These are phyloP conservation scores for Lactifluus rugatus DNA, from an alignment of 768 basidiomycete genomes.

Conservation along the genomic window DNA sequence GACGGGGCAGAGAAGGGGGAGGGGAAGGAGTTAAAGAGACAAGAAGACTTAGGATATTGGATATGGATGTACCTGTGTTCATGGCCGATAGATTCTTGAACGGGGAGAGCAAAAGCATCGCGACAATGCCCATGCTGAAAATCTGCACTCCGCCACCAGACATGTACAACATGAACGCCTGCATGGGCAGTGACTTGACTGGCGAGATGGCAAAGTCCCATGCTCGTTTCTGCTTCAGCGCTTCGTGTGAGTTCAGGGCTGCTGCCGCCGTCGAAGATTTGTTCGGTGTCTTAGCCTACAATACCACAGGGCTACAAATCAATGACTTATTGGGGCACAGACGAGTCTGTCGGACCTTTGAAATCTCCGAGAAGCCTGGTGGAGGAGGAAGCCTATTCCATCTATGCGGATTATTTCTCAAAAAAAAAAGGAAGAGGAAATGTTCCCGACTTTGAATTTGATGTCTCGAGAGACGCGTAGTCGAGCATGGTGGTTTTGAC, in stretches of 20 bases:
- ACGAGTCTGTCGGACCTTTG: conserved; percentile 1
- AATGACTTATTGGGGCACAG: neutral
- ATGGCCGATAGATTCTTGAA: conserved; percentile 77
- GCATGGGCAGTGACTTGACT: conserved; percentile 90
- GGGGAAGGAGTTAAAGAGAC: neutral
- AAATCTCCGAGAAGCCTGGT: conserved; percentile 8
- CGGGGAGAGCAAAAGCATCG: conserved; percentile 82
- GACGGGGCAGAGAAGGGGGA: neutral
- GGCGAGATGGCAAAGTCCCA: conserved; percentile 81
- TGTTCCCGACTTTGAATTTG: conserved; percentile 3
- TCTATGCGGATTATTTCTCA: neutral
- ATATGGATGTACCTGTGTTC: conserved; percentile 51
- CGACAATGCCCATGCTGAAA: conserved; percentile 93
- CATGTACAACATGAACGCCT: conserved; percentile 98
- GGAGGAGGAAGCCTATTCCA: conserved; percentile 8
- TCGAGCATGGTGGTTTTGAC: neutral
- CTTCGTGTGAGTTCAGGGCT: conserved; percentile 45
- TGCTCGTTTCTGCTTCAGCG: conserved; percentile 67
- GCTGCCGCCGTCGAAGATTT: conserved; percentile 28
- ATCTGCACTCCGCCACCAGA: conserved; percentile 93
- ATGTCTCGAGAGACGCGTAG: conserved; percentile 8
- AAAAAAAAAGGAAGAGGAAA: neutral
- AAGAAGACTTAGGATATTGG: neutral
- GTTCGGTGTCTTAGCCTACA: conserved; percentile 35
- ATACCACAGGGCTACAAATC: too few relatives aligned